A percentile compares a stretch with the other conserved stretches of the same genome.
Conservation (phyloP, 2,329 filamentous ascomycete species). For the Corinectria fuckeliana region DNA sequence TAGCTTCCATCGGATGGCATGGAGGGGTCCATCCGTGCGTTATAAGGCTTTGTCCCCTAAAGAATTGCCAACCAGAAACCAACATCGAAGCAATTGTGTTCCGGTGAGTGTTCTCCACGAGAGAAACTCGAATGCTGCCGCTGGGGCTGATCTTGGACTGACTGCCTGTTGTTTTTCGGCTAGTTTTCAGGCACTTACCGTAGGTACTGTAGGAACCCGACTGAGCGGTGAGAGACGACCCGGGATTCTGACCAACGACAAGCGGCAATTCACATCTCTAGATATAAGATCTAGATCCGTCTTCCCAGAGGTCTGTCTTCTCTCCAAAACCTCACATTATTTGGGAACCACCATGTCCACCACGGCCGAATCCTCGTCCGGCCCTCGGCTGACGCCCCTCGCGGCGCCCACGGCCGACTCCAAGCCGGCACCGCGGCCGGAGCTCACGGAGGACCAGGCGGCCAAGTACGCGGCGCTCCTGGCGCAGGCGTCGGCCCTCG, state of each 20-base stretch:
- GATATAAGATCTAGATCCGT: background rate
- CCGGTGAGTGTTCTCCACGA: background rate
- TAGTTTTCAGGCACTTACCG: background rate
- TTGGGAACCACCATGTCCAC: constrained; percentile 26
- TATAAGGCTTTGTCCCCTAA: background rate
- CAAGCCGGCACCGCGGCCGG: constrained; percentile 61
- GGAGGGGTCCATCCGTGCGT: background rate
- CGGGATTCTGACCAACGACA: background rate
- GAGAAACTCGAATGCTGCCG: background rate
- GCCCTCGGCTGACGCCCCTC: constrained; percentile 61
- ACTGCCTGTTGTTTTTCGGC: background rate
- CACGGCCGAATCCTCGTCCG: constrained; percentile 25
- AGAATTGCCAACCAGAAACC: background rate
- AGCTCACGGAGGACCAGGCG: constrained; percentile 78
- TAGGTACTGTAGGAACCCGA: background rate
- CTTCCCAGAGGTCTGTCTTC: background rate
- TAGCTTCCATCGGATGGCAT: too few relatives aligned
- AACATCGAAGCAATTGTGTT: background rate
- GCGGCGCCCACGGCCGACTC: constrained; percentile 61
- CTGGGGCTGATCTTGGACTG: background rate
- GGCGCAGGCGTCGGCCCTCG: constrained; percentile 72
- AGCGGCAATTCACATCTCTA: background rate
- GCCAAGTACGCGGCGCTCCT: constrained; percentile 83
- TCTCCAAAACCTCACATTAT: background rate
- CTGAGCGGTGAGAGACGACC: constrained; percentile 16